A percentile compares a stretch with the other conserved stretches of the same genome.
These are phyloP conservation scores for Suillus subluteus DNA, from an alignment of 768 basidiomycete genomes.

Conservation along the genomic window DNA sequence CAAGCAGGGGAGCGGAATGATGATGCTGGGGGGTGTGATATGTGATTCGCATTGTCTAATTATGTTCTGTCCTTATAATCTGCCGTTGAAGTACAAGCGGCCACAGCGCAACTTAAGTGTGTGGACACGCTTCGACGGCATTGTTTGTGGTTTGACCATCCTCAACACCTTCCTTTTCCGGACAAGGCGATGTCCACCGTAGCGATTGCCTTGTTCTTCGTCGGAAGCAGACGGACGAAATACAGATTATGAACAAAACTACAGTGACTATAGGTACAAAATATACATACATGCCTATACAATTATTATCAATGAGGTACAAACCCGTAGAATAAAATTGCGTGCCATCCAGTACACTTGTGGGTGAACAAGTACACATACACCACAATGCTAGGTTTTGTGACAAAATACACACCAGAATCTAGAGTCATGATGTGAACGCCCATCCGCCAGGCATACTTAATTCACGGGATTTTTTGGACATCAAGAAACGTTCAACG, in stretches of 20 bases:
- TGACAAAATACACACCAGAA: slow-evolving; percentile 12
- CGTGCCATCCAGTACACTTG: neutral
- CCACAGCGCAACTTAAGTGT: slow-evolving; percentile 1
- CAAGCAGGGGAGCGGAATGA: neutral
- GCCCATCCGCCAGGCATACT: slow-evolving; percentile 49
- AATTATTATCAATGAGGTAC: slow-evolving; percentile 11
- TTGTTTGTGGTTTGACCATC: slow-evolving; percentile 22
- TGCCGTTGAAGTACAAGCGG: slow-evolving; percentile 9
- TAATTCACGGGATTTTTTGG: slow-evolving; percentile 30
- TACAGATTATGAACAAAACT: slow-evolving; percentile 8
- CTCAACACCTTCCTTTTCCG: slow-evolving; percentile 37
- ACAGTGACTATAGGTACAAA: slow-evolving; percentile 22
- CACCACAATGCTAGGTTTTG: neutral
- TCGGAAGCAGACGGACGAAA: neutral
- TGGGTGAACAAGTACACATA: neutral
- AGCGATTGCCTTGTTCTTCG: slow-evolving; percentile 28
- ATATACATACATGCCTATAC: slow-evolving; percentile 6
- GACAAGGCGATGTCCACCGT: slow-evolving; percentile 31
- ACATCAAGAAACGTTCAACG: slow-evolving; percentile 21
- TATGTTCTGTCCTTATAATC: slow-evolving; percentile 14
- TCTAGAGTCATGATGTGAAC: slow-evolving; percentile 17
- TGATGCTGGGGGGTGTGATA: neutral
- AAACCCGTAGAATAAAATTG: slow-evolving; percentile 20
- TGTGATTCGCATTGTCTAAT: slow-evolving; percentile 5
- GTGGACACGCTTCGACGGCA: slow-evolving; percentile 2